These are phyloP conservation scores for Eucalyptus curtisii DNA, from an alignment of 345 rosid species.

Conservation along the genomic window DNA sequence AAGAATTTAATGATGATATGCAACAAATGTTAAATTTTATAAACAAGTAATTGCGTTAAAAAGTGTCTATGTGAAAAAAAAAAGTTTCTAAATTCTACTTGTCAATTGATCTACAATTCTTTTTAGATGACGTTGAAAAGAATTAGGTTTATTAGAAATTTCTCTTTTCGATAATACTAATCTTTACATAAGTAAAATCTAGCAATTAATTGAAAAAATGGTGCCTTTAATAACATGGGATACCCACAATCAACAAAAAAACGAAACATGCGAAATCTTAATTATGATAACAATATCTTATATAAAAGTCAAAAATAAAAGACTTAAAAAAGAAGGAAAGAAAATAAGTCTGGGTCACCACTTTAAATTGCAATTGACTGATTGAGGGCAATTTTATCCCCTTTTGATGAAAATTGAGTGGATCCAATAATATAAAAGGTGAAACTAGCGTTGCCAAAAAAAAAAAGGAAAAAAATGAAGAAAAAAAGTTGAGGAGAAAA, in stretches of 20 bases:
- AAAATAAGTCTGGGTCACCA: not conserved
- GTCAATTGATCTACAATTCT: not conserved
- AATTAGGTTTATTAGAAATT: not conserved
- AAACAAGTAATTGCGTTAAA: not conserved
- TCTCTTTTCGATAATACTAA: too few relatives aligned
- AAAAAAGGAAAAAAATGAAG: too few relatives aligned
- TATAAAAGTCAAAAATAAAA: too few relatives aligned
- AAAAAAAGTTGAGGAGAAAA: too few relatives aligned
- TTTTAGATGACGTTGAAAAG: not conserved
- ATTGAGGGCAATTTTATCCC: not conserved
- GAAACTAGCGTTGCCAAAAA: not conserved
- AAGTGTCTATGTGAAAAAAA: not conserved
- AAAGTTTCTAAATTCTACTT: not conserved
- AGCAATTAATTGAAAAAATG: not conserved
- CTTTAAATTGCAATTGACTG: too few relatives aligned
- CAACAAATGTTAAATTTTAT: not conserved
- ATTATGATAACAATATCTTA: not conserved
- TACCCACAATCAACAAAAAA: not conserved
- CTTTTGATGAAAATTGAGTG: not conserved
- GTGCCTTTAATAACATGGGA: not conserved
- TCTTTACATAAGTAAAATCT: not conserved
- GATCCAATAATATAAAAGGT: not conserved
- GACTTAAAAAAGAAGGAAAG: not conserved
- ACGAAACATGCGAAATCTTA: not conserved
- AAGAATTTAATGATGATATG: not conserved